Base-by-base conservation (phyloP, 2,329 filamentous ascomycete species). In the Penicillium sp. region DNA sequence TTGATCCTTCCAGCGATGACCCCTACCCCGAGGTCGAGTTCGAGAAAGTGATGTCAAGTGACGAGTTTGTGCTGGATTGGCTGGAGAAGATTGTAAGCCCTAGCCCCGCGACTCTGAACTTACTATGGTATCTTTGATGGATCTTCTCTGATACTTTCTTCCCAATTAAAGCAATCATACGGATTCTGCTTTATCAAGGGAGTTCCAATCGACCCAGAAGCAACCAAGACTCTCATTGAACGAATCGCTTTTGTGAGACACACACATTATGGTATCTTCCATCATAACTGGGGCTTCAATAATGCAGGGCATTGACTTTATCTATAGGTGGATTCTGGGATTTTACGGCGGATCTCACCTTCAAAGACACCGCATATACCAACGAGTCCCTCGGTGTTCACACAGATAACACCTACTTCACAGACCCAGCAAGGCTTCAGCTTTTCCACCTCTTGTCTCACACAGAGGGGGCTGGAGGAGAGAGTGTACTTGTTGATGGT, bases 361-460 rank as follows among this genome's bases (percentile, higher is more conserved):
- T 88, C 66, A 92, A 92, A 59, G 91, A 96, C 66, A 95, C 90
- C 1, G 91, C 91, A 3, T 99, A 97, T 75, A 97, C 93, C 1
- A 91, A 88, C 63, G 80, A 94, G 44, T 86, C 86, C 1, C 82
- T 99, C 2, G 84, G 85, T 17, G 87, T 89, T 1, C 94, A 99
- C 72, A 97, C 93, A 1, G 94, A 99, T 74, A 97, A 85, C 6
- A 96, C 93, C 1, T 97, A 99, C 73, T 97, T 97, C 75, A 91
- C 85, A 18, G 93, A 97, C 57, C 93, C 94, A 0, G 87, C 90
- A 2, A 91, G 93, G 8, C 81, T 99, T 27, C 94, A 99, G 70
- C 86, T 94, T 21, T 95, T 99, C 72, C 94, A 99, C 68, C 79
- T 97, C 40, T 82, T 97, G 23, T 94, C 90, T 0, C 90, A 95